A percentile compares a stretch with the other conserved stretches of the same genome.
These are phyloP conservation scores for Piloderma croceum DNA, from an alignment of 768 basidiomycete genomes.

Conservation along the genomic window DNA sequence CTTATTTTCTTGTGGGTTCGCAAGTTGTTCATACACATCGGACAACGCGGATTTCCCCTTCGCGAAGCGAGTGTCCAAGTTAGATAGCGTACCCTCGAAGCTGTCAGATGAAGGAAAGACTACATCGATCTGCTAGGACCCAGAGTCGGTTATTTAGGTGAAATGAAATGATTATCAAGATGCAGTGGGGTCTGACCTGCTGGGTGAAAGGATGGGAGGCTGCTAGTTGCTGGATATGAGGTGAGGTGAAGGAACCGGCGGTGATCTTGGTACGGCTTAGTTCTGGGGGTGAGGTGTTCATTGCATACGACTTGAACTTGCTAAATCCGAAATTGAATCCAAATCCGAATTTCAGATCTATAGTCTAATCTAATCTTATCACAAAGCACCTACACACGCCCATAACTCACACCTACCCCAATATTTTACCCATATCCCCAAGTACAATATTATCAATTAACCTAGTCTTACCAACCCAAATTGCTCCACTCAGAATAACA, in stretches of 20 bases:
- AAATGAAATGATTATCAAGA: background rate
- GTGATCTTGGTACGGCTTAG: constrained; percentile 10
- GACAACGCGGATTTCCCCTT: constrained; percentile 40
- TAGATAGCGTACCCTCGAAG: constrained; percentile 35
- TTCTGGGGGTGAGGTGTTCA: constrained; percentile 3
- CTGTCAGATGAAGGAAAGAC: constrained; percentile 44
- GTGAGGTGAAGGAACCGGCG: constrained; percentile 9
- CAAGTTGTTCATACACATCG: constrained; percentile 34
- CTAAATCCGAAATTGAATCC: no score
- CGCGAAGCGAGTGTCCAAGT: constrained; percentile 39
- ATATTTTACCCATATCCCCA: constrained; percentile 40
- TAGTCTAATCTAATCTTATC: no score
- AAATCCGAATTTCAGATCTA: no score
- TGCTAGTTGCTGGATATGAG: constrained; percentile 19
- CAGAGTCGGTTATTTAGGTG: background rate
- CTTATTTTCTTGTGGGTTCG: constrained; percentile 7
- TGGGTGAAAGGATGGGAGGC: constrained; percentile 36
- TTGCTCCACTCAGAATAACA: constrained; percentile 78
- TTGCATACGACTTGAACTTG: no score
- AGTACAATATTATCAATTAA: constrained; percentile 91
- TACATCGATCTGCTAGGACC: constrained; percentile 48
- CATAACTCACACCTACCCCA: no score
- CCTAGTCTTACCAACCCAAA: constrained; percentile 82
- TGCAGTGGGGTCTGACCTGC: constrained; percentile 31
- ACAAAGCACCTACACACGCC: no score